phyloP scores from a whole-genome alignment of 2,329 filamentous ascomycete species.

The Xenoacremonium recifei region DNA sequence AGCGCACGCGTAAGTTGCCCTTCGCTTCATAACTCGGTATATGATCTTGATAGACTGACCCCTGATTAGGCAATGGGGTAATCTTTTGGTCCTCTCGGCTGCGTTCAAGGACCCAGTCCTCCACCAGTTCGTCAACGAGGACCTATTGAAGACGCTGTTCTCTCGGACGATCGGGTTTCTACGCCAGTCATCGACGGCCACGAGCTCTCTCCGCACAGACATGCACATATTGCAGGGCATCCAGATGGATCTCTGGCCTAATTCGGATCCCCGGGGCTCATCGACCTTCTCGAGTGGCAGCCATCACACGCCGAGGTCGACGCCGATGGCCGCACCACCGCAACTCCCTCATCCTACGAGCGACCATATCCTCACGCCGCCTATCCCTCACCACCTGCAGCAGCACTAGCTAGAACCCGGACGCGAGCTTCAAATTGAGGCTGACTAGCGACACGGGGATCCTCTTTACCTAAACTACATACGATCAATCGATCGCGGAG shows the following conservation, averaged over 20 bases:
- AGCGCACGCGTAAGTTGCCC: conserved; percentile 79
- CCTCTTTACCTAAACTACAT: not conserved
- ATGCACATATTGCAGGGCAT: conserved; percentile 67
- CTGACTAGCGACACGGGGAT: too few relatives aligned
- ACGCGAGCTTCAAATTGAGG: not conserved
- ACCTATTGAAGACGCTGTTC: conserved; percentile 60
- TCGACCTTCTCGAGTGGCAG: conserved; percentile 45
- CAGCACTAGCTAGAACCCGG: conserved; percentile 5
- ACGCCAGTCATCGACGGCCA: conserved; percentile 64
- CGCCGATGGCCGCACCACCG: conserved; percentile 22
- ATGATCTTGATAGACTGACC: conserved; percentile 11
- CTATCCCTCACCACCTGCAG: conserved; percentile 24
- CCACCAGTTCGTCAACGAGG: conserved; percentile 52
- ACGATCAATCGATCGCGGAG: conserved; percentile 1
- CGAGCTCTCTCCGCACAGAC: conserved; percentile 73
- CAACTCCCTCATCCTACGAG: conserved; percentile 20
- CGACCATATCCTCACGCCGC: conserved; percentile 21
- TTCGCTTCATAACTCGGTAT: not conserved
- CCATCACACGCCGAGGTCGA: conserved; percentile 23
- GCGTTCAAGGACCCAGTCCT: conserved; percentile 69
- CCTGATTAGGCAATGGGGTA: conserved; percentile 82
- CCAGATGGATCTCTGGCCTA: conserved; percentile 43
- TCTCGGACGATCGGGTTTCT: conserved; percentile 76
- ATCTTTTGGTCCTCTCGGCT: conserved; percentile 85
- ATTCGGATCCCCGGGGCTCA: conserved; percentile 26